Base-by-base conservation (phyloP, 352 stramenopile species). In the Ochromonadaceae sp. region DNA sequence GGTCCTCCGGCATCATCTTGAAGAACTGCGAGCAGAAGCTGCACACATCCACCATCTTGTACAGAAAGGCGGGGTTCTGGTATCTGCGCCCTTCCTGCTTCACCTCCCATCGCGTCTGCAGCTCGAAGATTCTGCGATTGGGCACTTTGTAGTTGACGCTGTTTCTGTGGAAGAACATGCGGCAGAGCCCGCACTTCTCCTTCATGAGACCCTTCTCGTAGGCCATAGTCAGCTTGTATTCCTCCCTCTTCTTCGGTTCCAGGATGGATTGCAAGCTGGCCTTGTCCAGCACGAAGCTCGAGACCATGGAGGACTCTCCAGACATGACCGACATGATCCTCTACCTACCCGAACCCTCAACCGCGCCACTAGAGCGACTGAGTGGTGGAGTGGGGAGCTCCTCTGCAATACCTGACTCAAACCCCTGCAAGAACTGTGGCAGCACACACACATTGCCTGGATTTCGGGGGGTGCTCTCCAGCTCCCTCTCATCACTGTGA, bases 21-120 rank as follows among this genome's bases (percentile, higher is more conserved):
- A 61, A 61, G 52, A 61, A 61, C 36, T 61, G 52, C 20, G 52
- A 49, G 25, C 52, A 61, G 36, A 61, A 61, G 9, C 20, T 17
- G 34, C 52, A 61, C 31, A 61, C 38, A 47, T 7, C 34, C 17
- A 40, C 34, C 9, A 7, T 28, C 9, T 4, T 55, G 34, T 61
- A 61, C 30, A 61, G 34, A 61, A 38, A 61, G 4, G 9, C 26
- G 3, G 52, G 10, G 22, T 10, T 34, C 4, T 49, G 4, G 48
- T 61, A 61, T 30, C 52, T 43, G n/a, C 10, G 4, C 4, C 52
- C 52, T 53, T 9, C 34, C 9, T 53, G 10, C 49, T 44, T 46
- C 22, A 36, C 46, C 39, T 38, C 28, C 52, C 52, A 61, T 10
- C 7, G 22, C 17, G 44, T 61, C 48, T 49, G 10, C 20, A 61